Evolutionary conservation across 169 alveolate species (phyloP), one percentile per base, ranked within the genome.

Genomic region (Eimeria acervulina): DNA sequence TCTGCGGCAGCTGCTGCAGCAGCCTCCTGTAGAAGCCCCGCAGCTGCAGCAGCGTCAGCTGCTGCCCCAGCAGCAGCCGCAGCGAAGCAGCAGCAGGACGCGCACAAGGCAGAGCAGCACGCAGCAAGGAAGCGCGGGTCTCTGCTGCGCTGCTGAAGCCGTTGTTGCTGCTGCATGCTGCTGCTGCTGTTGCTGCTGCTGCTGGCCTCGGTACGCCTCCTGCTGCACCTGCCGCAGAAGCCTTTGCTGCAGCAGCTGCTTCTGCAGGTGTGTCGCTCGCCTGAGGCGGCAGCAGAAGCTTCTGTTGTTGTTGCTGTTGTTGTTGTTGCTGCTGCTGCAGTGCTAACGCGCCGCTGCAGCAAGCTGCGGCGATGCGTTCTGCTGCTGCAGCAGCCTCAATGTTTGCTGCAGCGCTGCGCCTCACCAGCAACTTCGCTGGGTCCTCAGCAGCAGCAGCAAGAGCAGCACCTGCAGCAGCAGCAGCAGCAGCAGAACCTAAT

Each of bases 271-370:
- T n/a, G 74, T 63, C n/a, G 74, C 74, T 63, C 31, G 74, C 5
- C 8, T 63, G 74, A 17, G 26, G 74, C 74, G 83, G 44, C 55
- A 47, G 55, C 55, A 47, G 55, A 5, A 47, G 5, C 55, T 47
- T 47, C 55, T 36, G 83, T 19, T n/a, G 83, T 44, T 72, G 83
- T 44, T 72, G 83, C 42, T n/a, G 52, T 19, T 76, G 87, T 59
- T 76, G 51, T 59, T 76, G 87, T 31, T 76, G 87, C 31, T 76
- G 87, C 87, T 76, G 87, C 87, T 76, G 87, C 87, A 76, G 52
- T 7, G 87, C 87, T 33, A 59, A 55, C 21, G 87, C 87, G n/a
- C 61, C 87, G n/a, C 33, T 21, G 87, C 87, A 76, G 87, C 87
- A 76, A 33, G 87, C 87, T 21, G 31, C 87, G 1, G 87, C 87